These are phyloP conservation scores for Alternaria metachromatica DNA, from an alignment of 2,329 filamentous ascomycete species.

Conservation along the genomic window DNA sequence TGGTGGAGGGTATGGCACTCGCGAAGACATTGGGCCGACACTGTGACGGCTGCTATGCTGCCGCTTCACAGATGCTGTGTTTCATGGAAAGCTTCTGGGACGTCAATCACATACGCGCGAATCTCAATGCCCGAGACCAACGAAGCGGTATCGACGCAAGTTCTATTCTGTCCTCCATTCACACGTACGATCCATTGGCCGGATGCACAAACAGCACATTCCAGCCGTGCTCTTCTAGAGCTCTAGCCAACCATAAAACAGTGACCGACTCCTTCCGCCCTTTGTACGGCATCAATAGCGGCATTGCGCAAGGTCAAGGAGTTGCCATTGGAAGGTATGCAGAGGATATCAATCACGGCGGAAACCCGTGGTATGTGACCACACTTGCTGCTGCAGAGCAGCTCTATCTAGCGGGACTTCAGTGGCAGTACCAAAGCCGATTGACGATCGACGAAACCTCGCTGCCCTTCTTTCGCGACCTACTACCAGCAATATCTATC, in stretches of 20 bases:
- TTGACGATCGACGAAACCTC: neutral
- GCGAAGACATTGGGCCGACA: no score
- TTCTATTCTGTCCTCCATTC: neutral
- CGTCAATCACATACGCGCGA: no score
- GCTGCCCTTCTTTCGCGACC: neutral
- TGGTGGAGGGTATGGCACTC: neutral
- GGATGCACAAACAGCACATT: neutral
- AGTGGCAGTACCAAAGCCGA: no score
- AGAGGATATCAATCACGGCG: fast-evolving
- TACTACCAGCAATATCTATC: no score
- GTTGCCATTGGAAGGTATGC: no score
- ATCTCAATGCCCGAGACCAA: neutral
- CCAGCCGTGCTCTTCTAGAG: neutral
- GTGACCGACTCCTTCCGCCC: neutral
- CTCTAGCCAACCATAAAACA: neutral
- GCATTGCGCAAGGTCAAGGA: no score
- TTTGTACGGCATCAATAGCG: neutral
- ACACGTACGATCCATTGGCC: neutral
- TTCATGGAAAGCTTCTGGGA: neutral
- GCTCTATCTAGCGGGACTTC: neutral
- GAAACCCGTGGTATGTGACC: neutral
- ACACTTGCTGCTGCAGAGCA: neutral
- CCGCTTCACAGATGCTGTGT: neutral
- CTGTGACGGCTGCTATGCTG: neutral
- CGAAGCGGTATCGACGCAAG: neutral